A percentile compares a stretch with the other conserved stretches of the same genome.
These are phyloP conservation scores for Coleophoma crateriformis DNA, from an alignment of 2,329 filamentous ascomycete genomes.

Conservation along the genomic window DNA sequence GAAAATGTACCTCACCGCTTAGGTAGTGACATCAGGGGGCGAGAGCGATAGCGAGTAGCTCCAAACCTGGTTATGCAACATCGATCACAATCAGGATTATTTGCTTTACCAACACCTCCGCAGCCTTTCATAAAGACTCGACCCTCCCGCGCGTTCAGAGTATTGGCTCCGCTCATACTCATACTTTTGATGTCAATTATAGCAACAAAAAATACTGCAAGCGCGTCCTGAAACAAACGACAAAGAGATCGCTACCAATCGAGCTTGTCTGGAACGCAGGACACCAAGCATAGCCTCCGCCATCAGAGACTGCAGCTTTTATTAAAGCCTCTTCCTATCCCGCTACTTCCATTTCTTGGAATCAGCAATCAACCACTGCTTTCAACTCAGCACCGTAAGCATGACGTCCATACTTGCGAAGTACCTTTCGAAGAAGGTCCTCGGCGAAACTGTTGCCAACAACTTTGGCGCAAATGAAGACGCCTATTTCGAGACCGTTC, in stretches of 20 bases:
- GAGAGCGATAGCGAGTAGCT: too few species aligned
- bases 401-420: slow-evolving; percentile 52
- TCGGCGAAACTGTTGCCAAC: slow-evolving; percentile 51
- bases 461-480: slow-evolving; percentile 61
- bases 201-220: background rate
- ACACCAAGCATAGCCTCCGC: slow-evolving; percentile 6
- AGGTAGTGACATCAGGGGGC: too few species aligned
- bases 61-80: too few species aligned
- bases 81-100: too few species aligned
- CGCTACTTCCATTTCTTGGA: background rate
- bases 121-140: too few species aligned
- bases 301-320: background rate
- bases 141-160: too few species aligned
- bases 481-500: slow-evolving; percentile 81
- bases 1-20: too few species aligned
- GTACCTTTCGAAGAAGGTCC: slow-evolving; percentile 48
- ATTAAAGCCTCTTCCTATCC: slow-evolving; percentile 5
- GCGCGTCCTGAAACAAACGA: slow-evolving; percentile 13
- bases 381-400: slow-evolving; percentile 14
- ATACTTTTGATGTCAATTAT: too few species aligned
- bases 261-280: slow-evolving; percentile 5
- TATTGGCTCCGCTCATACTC: too few species aligned
- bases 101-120: too few species aligned
- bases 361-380: too few species aligned
- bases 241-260: slow-evolving; percentile 13